A percentile compares a stretch with the other conserved stretches of the same genome.
Evolutionary conservation across 208 protist genomes (phyloP).

Genomic region (Entamoeba dispar): DNA sequence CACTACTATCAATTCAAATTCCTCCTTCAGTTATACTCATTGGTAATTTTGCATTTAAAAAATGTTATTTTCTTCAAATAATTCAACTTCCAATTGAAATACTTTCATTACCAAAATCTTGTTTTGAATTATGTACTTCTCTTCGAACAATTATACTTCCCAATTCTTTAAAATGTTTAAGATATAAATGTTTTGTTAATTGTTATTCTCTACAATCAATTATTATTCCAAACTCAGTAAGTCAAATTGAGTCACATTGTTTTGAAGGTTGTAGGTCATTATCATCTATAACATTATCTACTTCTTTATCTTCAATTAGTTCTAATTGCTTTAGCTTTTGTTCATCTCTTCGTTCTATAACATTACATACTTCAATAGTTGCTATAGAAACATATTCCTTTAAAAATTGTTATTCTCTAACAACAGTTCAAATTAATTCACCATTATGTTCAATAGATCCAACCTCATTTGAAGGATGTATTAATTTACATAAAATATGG

Average conservation of each 20-base stretch:
- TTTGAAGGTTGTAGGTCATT: not conserved
- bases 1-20: not conserved
- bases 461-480: too few species aligned
- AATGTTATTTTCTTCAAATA: not conserved
- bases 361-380: not conserved
- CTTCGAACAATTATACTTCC: not conserved
- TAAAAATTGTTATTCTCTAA: too few species aligned
- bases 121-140: not conserved
- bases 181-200: not conserved
- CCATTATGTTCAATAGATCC: too few species aligned
- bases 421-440: too few species aligned
- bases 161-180: not conserved
- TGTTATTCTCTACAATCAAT: not conserved
- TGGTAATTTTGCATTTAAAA: not conserved
- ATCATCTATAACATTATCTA: not conserved
- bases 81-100: not conserved
- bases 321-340: not conserved
- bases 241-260: not conserved
- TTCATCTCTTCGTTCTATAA: not conserved
- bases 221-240: not conserved
- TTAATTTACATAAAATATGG: too few species aligned
- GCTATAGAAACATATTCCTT: too few species aligned
- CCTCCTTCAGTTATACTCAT: not conserved
- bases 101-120: not conserved
- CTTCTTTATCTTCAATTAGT: not conserved